Evolutionary conservation across 2,329 filamentous ascomycete genomes (phyloP), one percentile per base, ranked within the genome.

Genomic region (Decorospora gaudefroyi): DNA sequence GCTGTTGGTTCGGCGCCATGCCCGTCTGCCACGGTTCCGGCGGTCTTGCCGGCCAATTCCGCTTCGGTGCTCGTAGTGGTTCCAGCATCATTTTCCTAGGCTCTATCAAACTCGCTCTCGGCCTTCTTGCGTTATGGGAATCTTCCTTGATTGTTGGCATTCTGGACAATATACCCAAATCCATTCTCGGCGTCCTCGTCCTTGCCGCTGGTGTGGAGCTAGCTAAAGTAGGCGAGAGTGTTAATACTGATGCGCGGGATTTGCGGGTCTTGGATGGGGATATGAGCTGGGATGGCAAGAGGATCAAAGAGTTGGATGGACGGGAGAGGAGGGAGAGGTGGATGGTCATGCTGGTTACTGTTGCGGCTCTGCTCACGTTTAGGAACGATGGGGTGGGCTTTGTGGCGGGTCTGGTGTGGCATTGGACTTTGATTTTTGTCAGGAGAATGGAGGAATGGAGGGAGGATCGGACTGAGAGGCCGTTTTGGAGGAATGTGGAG

Each of bases 1-100:
- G 87, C 11, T 91, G 88, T 61, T 95, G 89, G 88, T 95, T 96
- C 61, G 91, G 91, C 33, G 87, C 87, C 4, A 97, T 96, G 93
- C 93, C 92, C 3, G 84, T 93, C 3, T 97, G 93, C 64, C 93
- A 97, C 66, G 92, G 92, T 4, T 90, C 90, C 0, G 92, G 92
- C 2, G 92, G 92, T 0, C 76, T 97, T 0, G 93, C 93, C 4
- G 93, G 87, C 0, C 92, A 97, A 67, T 89, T 90, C 68, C 84
- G 90, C 4, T 97, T 97, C 57, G 92, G 92, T 0, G 91, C 92
- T 4, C 84, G 92, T 33, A 95, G 88, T 46, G 92, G 92, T 7
- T 83, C 89, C 0, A 90, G 86, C 57, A 80, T 96, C 49, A 82
- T 96, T 39, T 66, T 95, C 16, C 80, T 97, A 0, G 92, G 92